Percentiles rank a stretch among this genome's conserved stretches.
Conservation (phyloP, 169 alveolate species). For the Plasmodium billcollinsi region DNA sequence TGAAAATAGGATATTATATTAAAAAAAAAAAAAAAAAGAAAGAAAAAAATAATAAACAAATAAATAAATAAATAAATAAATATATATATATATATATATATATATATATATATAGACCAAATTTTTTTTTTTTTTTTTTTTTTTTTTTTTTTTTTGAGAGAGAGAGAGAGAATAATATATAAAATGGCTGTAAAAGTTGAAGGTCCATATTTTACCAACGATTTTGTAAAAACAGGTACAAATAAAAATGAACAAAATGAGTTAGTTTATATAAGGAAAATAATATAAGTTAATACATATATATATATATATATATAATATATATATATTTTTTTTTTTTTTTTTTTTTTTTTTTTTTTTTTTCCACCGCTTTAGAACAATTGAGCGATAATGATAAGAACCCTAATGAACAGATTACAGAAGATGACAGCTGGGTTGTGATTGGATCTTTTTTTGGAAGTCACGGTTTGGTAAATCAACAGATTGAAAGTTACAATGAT, state of each 20-base stretch:
- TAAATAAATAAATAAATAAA: no score
- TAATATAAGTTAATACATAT: neutral
- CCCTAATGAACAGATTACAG: slow-evolving; percentile 36
- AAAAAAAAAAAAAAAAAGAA: no score
- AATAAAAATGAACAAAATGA: neutral
- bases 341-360: neutral
- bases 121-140: neutral
- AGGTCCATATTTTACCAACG: slow-evolving; percentile 14
- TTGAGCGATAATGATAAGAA: neutral
- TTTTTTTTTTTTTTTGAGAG: slow-evolving; percentile 15
- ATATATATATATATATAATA: neutral
- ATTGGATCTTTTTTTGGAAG: slow-evolving; percentile 87
- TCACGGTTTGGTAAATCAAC: slow-evolving; percentile 97
- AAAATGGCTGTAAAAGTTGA: slow-evolving; percentile 63
- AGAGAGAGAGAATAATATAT: neutral
- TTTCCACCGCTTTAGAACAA: neutral
- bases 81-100: no score
- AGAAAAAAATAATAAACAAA: no score
- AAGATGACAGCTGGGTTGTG: slow-evolving; percentile 76
- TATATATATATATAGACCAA: no score
- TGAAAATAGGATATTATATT: no score
- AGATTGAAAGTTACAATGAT: slow-evolving; percentile 96
- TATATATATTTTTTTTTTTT: neutral
- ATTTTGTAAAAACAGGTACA: slow-evolving; percentile 37
- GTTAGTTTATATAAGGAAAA: neutral